These are phyloP conservation scores for Citrullus mucosospermus DNA, from an alignment of 306 rosid genomes.

Conservation along the genomic window DNA sequence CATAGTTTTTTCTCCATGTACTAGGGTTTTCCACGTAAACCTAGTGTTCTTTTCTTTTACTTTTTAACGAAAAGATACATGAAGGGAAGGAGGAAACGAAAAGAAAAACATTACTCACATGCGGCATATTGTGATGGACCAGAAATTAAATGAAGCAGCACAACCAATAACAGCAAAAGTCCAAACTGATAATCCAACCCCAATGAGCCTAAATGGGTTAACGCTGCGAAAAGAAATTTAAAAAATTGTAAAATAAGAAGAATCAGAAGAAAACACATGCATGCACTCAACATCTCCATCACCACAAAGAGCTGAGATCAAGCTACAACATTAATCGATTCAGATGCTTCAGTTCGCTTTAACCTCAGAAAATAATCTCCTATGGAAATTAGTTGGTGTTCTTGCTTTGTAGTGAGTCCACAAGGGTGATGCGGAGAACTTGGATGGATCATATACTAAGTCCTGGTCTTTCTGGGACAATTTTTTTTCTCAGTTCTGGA, in stretches of 20 bases:
- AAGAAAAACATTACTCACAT: constrained; percentile 37
- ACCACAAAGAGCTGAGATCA: background rate
- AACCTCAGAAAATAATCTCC: background rate
- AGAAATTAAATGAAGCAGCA: constrained; percentile 67
- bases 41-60: too few relatives aligned
- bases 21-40: too few relatives aligned
- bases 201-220: constrained; percentile 88
- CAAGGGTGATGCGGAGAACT: background rate
- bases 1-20: too few relatives aligned
- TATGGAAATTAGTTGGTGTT: background rate
- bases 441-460: background rate
- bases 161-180: constrained; percentile 77
- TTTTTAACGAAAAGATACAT: background rate
- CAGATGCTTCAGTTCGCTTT: background rate
- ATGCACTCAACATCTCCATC: background rate
- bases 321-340: background rate
- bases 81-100: background rate
- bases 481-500: background rate
- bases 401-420: background rate
- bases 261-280: background rate
- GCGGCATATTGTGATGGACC: constrained; percentile 78
- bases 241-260: background rate
- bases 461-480: background rate
- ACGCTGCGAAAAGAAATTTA: constrained; percentile 41
- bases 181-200: constrained; percentile 94